These are phyloP conservation scores for Pterocarpus macrocarpus DNA, from an alignment of 306 rosid species.

Conservation along the genomic window DNA sequence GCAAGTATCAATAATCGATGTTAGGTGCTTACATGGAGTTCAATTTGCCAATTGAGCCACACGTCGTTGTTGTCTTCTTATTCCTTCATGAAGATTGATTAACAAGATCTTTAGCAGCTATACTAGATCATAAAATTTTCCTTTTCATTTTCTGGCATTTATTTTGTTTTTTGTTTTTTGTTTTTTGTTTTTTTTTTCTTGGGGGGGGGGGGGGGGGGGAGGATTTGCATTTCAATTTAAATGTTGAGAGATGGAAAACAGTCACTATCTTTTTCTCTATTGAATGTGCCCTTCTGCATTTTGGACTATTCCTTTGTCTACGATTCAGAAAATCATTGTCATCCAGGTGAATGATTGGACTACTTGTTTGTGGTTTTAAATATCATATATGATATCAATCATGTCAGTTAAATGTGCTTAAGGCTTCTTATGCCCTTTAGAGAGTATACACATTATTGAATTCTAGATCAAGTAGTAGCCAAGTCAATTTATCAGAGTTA, in stretches of 20 bases:
- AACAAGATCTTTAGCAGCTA: neutral
- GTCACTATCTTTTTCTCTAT: neutral
- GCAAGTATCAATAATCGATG: neutral
- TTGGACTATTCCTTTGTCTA: neutral
- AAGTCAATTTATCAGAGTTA: neutral
- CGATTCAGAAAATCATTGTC: conserved; percentile 15
- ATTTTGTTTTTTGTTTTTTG: neutral
- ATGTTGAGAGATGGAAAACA: neutral
- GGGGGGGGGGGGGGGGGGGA: neutral
- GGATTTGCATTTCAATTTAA: neutral
- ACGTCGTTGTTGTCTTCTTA: neutral
- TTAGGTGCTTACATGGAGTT: neutral
- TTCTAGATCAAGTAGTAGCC: conserved; percentile 13
- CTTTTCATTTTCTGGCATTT: neutral
- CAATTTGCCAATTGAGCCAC: neutral
- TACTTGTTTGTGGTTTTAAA: conserved; percentile 9
- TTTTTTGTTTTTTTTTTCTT: too few relatives aligned
- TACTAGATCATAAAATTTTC: neutral
- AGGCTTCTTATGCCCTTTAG: conserved; percentile 2
- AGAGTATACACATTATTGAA: neutral
- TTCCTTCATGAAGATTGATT: conserved; percentile 4
- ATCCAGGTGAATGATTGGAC: neutral
- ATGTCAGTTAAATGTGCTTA: neutral
- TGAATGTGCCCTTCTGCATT: neutral
- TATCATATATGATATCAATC: neutral